Base-by-base conservation (phyloP, 202 grass and related monocot genomes). In the Bolboschoenoplectus hybrid region DNA sequence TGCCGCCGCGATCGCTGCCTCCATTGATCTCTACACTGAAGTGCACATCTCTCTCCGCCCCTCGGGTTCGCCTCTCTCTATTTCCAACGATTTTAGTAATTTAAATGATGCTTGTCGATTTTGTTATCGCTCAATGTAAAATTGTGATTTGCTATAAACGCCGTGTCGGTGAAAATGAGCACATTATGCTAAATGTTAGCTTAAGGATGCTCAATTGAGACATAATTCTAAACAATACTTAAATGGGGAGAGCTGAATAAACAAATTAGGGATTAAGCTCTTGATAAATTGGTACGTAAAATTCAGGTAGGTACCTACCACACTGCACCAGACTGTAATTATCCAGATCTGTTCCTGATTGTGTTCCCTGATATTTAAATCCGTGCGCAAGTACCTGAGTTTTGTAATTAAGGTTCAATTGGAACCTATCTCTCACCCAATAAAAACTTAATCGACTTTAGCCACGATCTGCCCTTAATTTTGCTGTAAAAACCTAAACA, bases 1-100 rank as follows among this genome's bases (percentile, higher is more conserved):
- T 47, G 88, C 90, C 5, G 17, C 90, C 3, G 91, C 96, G 74
- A 81, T 94, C 40, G 93, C 93, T 39, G 93, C 96, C 44, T 93
- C 96, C 56, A 88, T 98, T 75, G 56, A 95, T 80, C 93, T 98
- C 82, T 92, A 91, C 85, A 95, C 93, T 46, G 14, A 85, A 34
- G 89, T 82, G 14, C 43, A 1, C 14, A 67, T 88, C 74, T 53
- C 66, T 43, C 38, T 91, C 84, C 11, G 10, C 16, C 81, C 88
- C 34, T 44, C 85, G 6, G 75, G 74, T 63, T 35, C 13, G 50
- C 60, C 4, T 35, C 39, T 47, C 26, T 39, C 41, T 17, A 11
- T 60, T 60, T 46, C 14, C 34, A 40, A 26, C 16, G 6, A 60
- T 0, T 14, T 58, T 75, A 0, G 16, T 16, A 3, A 11, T 74